A percentile compares a stretch with the other conserved stretches of the same genome.
Evolutionary conservation across 176 grass and related monocot species (phyloP).

Genomic region (Phoenix roebelenii): DNA sequence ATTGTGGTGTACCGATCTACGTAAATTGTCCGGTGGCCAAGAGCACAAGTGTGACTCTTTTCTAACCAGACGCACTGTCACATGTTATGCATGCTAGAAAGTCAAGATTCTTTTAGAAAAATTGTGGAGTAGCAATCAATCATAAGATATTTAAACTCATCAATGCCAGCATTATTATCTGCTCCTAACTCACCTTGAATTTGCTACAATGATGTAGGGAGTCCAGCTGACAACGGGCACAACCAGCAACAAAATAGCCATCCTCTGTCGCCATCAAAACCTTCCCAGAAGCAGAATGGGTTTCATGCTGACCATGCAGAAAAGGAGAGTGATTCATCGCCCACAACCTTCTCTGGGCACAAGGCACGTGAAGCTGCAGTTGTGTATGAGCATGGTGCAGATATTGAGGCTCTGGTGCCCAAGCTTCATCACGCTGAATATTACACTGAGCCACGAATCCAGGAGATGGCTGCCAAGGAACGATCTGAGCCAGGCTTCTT

Average conservation of each 20-base stretch:
- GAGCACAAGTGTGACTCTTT: too few relatives aligned
- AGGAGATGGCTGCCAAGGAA: conserved; percentile 80
- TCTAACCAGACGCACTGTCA: too few relatives aligned
- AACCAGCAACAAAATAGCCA: conserved; percentile 6
- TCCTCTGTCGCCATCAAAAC: conserved; percentile 2
- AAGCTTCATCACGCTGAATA: conserved; percentile 58
- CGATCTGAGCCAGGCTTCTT: conserved; percentile 58
- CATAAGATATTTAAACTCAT: too few relatives aligned
- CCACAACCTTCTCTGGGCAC: too few relatives aligned
- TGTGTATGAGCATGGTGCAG: conserved; percentile 26
- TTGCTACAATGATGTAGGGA: conserved; percentile 18
- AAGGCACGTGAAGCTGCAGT: neutral
- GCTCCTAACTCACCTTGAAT: too few relatives aligned
- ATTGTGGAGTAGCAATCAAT: too few relatives aligned
- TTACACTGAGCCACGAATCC: conserved; percentile 54
- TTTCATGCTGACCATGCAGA: conserved; percentile 3
- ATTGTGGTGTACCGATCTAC: too few relatives aligned
- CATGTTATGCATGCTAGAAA: too few relatives aligned
- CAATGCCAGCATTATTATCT: too few relatives aligned
- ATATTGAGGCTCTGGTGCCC: conserved; percentile 43
- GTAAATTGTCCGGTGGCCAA: too few relatives aligned
- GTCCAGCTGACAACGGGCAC: conserved; percentile 13
- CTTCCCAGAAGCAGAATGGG: conserved; percentile 31
- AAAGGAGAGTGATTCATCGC: neutral
- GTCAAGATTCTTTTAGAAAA: too few relatives aligned